These are phyloP conservation scores for Phytophthora fragariaefolia DNA, from an alignment of 352 stramenopile genomes.

Conservation along the genomic window DNA sequence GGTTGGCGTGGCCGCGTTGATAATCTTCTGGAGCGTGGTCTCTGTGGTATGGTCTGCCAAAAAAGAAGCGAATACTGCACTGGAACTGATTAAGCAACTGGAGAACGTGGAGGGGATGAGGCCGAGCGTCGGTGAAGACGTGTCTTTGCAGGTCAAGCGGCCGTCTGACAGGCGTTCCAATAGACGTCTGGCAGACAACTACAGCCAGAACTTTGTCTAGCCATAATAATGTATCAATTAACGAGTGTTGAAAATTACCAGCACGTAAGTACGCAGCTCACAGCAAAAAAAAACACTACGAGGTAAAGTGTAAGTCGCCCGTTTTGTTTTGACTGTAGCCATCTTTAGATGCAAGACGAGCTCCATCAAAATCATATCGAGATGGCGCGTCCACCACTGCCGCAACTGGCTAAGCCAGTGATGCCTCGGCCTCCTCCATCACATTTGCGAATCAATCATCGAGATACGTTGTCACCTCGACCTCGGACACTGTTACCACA, in stretches of 20 bases:
- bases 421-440: conserved; percentile 22
- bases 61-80: conserved; percentile 11
- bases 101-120: conserved; percentile 7
- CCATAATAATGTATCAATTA: conserved; percentile 9
- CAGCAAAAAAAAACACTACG: no score
- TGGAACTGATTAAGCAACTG: conserved; percentile 17
- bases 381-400: conserved; percentile 25
- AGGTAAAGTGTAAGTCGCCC: conserved; percentile 5
- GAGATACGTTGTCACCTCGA: conserved; percentile 12
- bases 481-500: conserved; percentile 29
- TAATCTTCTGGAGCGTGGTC: conserved; percentile 42
- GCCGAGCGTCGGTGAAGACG: conserved; percentile 13
- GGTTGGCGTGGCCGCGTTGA: conserved; percentile 35
- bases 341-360: conserved; percentile 12
- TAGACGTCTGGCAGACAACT: conserved; percentile 30
- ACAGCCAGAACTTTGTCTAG: conserved; percentile 44
- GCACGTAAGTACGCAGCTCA: no score
- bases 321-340: conserved; percentile 10
- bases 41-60: conserved; percentile 43
- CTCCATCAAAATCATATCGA: conserved; percentile 4
- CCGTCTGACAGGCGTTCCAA: conserved; percentile 25
- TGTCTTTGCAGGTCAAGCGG: conserved; percentile 11
- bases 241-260: no score
- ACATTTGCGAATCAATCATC: conserved; percentile 25
- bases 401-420: conserved; percentile 10